Base-by-base conservation (phyloP, 495 filamentous ascomycete genomes). In the Bombardia bombarda region DNA sequence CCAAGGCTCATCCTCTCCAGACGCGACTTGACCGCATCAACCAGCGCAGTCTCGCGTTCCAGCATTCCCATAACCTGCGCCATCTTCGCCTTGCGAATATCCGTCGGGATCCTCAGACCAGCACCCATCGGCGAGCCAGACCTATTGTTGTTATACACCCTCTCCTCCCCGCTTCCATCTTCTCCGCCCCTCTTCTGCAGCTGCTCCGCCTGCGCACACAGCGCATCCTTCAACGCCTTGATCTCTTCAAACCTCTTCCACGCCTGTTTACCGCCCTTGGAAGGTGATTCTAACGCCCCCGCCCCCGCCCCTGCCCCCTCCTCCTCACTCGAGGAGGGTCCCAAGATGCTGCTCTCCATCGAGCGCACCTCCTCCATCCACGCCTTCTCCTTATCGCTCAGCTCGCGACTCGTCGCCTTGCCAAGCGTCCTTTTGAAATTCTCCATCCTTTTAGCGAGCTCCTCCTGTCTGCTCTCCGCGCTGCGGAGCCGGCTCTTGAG, bases 361-460 rank as follows among this genome's bases (percentile, higher is more conserved):
- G 59, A 47, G 18, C 73, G 61, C 19, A 89, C 77, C 53, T 90
- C 85, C 4, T 69, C 68, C 1, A 75, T 53, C 79, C 80, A 90
- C 0, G 74, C 70, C 55, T 67, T 75, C 55, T 90, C 85, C 57
- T 79, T 84, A 42, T 84, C 80, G 58, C 82, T 89, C 28, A 94
- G 63, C 41, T 83, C 77, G 9, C 77, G 70, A 17, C 74, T 79
- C 3, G 72, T 69, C 1, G 75, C 57, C 52, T 75, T 74, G 30
- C 70, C 63, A 26, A 86, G 64, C 52, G 72, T 82, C 51, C 67
- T 75, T 49, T 61, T 53, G 40, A 95, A 47, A 2, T 61, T 66
- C 42, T 90, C 84, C 55, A 87, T 75, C 35, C 85, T 69, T 40
- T 67, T 56, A 7, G 68, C 63, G 14, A 94, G 69, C 21, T 76